Evolutionary conservation across 352 stramenopile species (phyloP), one percentile per base, ranked within the genome.

Genomic region (Globisporangium cylindrosporum): DNA sequence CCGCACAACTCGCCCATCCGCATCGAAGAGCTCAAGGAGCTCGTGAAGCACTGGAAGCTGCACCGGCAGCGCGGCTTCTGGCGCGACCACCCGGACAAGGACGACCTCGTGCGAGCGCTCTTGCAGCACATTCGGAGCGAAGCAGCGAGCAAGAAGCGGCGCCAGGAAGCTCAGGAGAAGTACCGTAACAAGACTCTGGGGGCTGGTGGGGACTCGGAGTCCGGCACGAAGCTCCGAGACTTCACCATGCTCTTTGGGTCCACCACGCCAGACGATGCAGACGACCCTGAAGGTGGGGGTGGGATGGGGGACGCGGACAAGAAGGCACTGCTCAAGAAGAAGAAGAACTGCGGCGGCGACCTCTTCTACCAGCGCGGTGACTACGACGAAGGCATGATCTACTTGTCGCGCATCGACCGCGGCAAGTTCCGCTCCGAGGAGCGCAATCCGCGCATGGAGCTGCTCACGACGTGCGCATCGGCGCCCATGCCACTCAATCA

Each of bases 31-130:
- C 83, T 97, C 51, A 97, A 97, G 72, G 92, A 97, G 67, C 78
- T 97, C 10, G 90, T 97, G 15, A 93, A 96, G 65, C 84, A 95
- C 73, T 97, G 91, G 89, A 96, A 97, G 71, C 78, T 97, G 4
- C 91, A 97, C 60, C 84, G 81, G 7, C 86, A 97, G 70, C 89
- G 90, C 8, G 87, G 89, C 15, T 97, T 97, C 68, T 97, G 89
- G 91, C 89, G 89, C 25, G 89, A 95, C 67, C 88, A 97, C 62
- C 88, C 88, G 4, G 84, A 95, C 69, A 96, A 96, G 73, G 90
- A 97, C 55, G 89, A 97, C 64, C 84, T 97, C 41, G 85, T 97
- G 59, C 81, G 86, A 24, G 91, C 90, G 3, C 64, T 97, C 9
- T 69, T 97, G 29, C 84, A 97, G 63, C 89, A 97, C 59, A 91